Percentiles rank a stretch among this genome's conserved stretches.
Evolutionary conservation across 1,139 yeast species (phyloP).

Genomic region (Wickerhamomyces sp.): DNA sequence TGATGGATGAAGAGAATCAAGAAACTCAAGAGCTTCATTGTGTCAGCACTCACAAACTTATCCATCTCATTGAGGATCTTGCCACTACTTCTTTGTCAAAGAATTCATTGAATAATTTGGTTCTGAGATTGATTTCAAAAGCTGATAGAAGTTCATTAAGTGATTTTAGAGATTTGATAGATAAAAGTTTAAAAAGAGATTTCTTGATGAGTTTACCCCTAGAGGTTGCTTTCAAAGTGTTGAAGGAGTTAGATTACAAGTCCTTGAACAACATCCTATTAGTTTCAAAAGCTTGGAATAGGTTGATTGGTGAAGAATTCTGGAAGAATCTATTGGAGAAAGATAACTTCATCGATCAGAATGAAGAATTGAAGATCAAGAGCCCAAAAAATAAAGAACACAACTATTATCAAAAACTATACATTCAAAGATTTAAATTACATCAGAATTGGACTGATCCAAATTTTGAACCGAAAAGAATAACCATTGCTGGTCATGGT

Average conservation of each 20-base stretch:
- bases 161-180: slow-evolving; percentile 54
- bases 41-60: slow-evolving; percentile 26
- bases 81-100: slow-evolving; percentile 12
- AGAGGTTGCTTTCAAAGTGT: slow-evolving; percentile 70
- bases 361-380: slow-evolving; percentile 10
- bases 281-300: slow-evolving; percentile 71
- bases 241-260: slow-evolving; percentile 58
- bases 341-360: slow-evolving; percentile 45
- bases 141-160: slow-evolving; percentile 68
- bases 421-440: slow-evolving; percentile 51
- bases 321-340: slow-evolving; percentile 54
- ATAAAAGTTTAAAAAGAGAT: slow-evolving; percentile 65
- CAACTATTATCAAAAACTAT: slow-evolving; percentile 16
- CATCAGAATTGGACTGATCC: slow-evolving; percentile 83
- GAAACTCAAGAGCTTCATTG: slow-evolving; percentile 1
- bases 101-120: slow-evolving; percentile 26
- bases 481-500: slow-evolving; percentile 71
- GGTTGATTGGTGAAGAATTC: slow-evolving; percentile 50
- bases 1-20: neutral
- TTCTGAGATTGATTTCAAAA: slow-evolving; percentile 61
- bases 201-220: slow-evolving; percentile 65
- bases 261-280: slow-evolving; percentile 58
- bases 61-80: slow-evolving; percentile 27
- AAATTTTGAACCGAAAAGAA: slow-evolving; percentile 59
- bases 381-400: slow-evolving; percentile 16